These are phyloP conservation scores for Coniochaeta pulveracea DNA, from an alignment of 2,329 filamentous ascomycete genomes.

Conservation along the genomic window DNA sequence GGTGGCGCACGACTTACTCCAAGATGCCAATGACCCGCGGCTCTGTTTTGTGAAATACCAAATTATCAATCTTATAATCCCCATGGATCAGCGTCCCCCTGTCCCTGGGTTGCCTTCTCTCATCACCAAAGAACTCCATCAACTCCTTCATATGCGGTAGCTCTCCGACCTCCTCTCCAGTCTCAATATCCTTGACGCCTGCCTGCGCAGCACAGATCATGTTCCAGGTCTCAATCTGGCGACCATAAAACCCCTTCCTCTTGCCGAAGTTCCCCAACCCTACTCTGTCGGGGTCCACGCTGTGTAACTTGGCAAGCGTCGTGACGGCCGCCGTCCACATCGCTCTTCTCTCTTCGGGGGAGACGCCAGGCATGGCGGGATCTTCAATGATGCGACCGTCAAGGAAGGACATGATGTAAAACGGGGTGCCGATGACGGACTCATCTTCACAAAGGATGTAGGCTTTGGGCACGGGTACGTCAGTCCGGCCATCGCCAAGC, in stretches of 20 bases:
- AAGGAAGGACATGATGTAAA: slow-evolving; percentile 96
- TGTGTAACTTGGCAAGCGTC: slow-evolving; percentile 78
- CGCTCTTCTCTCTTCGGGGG: slow-evolving; percentile 54
- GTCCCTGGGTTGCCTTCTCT: slow-evolving; percentile 61
- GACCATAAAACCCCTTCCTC: slow-evolving; percentile 65
- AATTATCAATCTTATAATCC: slow-evolving; percentile 91
- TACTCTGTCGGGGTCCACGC: slow-evolving; percentile 53
- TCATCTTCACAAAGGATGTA: slow-evolving; percentile 80
- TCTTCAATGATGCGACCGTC: slow-evolving; percentile 92
- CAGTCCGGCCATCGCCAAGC: slow-evolving; percentile 60
- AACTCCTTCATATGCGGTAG: slow-evolving; percentile 78
- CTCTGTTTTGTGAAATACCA: slow-evolving; percentile 83
- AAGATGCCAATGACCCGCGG: slow-evolving; percentile 83
- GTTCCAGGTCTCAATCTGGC: slow-evolving; percentile 75
- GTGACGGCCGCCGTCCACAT: slow-evolving; percentile 82
- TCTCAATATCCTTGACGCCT: slow-evolving; percentile 63
- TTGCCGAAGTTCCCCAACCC: slow-evolving; percentile 66
- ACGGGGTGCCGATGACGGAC: slow-evolving; percentile 72
- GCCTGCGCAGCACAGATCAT: slow-evolving; percentile 73
- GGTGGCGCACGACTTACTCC: slow-evolving; percentile 43
- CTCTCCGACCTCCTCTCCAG: slow-evolving; percentile 62
- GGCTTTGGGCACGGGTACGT: slow-evolving; percentile 75
- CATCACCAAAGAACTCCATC: slow-evolving; percentile 64
- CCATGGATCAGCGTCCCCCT: slow-evolving; percentile 76
- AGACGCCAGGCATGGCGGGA: slow-evolving; percentile 64